phyloP scores from a whole-genome alignment of 2,329 filamentous ascomycete species.

The Graphilbum sp. region DNA sequence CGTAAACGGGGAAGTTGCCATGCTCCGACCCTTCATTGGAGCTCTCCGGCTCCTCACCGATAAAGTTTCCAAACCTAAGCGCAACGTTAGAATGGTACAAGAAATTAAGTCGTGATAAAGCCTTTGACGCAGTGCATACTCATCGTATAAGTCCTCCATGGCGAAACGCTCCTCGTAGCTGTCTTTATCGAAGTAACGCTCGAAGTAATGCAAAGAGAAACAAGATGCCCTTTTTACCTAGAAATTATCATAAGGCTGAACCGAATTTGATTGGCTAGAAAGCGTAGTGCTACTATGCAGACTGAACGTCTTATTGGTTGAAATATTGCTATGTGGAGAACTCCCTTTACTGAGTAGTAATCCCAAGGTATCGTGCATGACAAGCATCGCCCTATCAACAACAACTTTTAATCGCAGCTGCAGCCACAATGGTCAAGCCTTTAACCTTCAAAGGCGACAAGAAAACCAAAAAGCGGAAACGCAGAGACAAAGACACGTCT shows the following conservation, averaged over 20 bases:
- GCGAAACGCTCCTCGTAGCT: constrained; percentile 9
- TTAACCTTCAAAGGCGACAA: constrained; percentile 96
- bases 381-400: no score
- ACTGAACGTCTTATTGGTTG: no score
- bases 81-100: constrained; percentile 1
- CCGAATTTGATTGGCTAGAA: background rate
- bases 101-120: background rate
- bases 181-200: no score
- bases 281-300: no score
- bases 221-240: background rate
- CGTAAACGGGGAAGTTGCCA: constrained; percentile 49
- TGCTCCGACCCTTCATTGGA: constrained; percentile 76
- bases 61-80: constrained; percentile 86
- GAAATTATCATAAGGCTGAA: background rate
- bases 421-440: constrained; percentile 60
- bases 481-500: constrained; percentile 31
- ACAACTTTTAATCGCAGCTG: no score
- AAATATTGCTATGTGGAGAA: no score
- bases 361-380: no score
- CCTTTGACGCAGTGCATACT: constrained; percentile 34
- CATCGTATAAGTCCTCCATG: constrained; percentile 93
- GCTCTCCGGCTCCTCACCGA: constrained; percentile 73
- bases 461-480: constrained; percentile 83
- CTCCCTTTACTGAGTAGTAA: no score
- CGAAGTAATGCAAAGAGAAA: no score